phyloP scores from a whole-genome alignment of 352 stramenopile species.

The Pythium rishiriense region DNA sequence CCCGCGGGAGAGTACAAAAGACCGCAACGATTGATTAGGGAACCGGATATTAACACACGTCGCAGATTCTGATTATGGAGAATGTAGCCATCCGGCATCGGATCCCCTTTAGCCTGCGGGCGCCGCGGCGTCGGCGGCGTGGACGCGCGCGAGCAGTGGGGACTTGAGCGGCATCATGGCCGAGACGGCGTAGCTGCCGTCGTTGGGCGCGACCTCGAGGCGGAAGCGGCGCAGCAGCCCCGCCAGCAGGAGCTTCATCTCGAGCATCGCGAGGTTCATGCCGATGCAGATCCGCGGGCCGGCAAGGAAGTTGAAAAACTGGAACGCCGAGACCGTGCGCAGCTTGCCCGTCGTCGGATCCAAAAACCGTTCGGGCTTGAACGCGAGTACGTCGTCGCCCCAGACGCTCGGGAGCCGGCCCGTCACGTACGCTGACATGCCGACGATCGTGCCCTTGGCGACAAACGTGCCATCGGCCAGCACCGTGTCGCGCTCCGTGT shows the following conservation, averaged over 20 bases:
- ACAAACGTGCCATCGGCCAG: conserved; percentile 41
- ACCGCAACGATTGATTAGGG: no score
- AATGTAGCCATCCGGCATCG: neutral
- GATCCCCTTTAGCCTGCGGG: no score
- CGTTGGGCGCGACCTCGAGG: conserved; percentile 21
- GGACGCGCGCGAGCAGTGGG: conserved; percentile 9
- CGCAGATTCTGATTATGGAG: neutral
- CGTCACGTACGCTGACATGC: conserved; percentile 31
- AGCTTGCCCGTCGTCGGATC: conserved; percentile 16
- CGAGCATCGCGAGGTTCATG: conserved; percentile 40
- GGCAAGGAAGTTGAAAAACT: conserved; percentile 26
- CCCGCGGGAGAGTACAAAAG: no score
- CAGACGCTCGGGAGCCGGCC: conserved; percentile 31
- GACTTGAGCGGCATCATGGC: conserved; percentile 16
- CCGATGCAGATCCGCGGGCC: conserved; percentile 40
- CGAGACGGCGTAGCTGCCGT: conserved; percentile 15
- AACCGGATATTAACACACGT: neutral
- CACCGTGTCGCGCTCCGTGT: conserved; percentile 28
- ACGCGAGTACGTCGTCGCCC: conserved; percentile 31
- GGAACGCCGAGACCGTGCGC: conserved; percentile 28
- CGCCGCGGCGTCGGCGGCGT: neutral
- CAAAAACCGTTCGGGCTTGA: conserved; percentile 37
- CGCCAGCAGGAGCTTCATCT: conserved; percentile 42
- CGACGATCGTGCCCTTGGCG: conserved; percentile 24
- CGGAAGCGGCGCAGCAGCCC: conserved; percentile 39